Percentiles rank a stretch among this genome's conserved stretches.
Conservation (phyloP, 805 yeast genomes). For the Nakazawaea holstii region DNA sequence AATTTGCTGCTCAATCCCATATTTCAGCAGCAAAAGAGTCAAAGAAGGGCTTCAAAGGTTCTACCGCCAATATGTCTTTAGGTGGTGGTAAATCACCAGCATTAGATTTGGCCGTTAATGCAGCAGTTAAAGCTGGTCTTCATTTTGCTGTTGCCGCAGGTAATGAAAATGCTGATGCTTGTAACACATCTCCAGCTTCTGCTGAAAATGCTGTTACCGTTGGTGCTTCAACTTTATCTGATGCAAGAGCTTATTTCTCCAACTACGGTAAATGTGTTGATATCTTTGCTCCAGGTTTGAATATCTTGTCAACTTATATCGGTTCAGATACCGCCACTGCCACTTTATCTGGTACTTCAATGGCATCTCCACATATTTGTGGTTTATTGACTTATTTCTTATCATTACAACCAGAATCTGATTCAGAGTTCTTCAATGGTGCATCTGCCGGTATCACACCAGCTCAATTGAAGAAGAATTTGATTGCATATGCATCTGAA, state of each 20-base stretch:
- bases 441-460: conserved; percentile 52
- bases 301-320: conserved; percentile 77
- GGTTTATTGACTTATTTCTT: conserved; percentile 88
- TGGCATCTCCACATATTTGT: conserved; percentile 97
- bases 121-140: conserved; percentile 83
- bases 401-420: conserved; percentile 74
- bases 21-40: conserved; percentile 41
- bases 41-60: conserved; percentile 71
- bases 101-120: conserved; percentile 81
- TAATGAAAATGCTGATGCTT: conserved; percentile 89
- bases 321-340: conserved; percentile 76
- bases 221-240: conserved; percentile 89
- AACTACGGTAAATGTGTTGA: conserved; percentile 96
- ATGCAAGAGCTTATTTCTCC: conserved; percentile 90
- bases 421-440: conserved; percentile 55
- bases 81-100: conserved; percentile 93
- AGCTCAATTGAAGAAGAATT: conserved; percentile 68
- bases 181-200: conserved; percentile 87
- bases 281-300: conserved; percentile 94
- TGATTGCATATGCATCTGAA: conserved; percentile 64
- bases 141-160: conserved; percentile 97
- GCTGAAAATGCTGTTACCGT: conserved; percentile 84
- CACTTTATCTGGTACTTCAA: conserved; percentile 89
- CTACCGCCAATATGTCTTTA: conserved; percentile 88
- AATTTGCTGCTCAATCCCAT: conserved; percentile 75